phyloP scores from a whole-genome alignment of 2,329 filamentous ascomycete genomes.

The Chaetothyriales sp. region DNA sequence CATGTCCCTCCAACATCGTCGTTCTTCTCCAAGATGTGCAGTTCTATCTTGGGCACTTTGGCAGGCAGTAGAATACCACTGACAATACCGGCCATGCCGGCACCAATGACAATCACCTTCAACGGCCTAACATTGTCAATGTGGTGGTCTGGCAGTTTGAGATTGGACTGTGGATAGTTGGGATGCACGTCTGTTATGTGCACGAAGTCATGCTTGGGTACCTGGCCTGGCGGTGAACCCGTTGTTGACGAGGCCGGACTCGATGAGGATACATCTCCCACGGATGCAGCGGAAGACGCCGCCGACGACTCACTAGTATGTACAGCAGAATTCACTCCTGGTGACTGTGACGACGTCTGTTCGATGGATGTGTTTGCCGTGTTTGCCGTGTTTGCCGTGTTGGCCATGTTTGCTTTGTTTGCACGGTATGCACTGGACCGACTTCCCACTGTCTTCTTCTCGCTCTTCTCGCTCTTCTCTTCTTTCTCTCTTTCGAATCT shows the following conservation, averaged over 20 bases:
- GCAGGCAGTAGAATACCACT: constrained; percentile 20
- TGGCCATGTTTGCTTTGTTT: background rate
- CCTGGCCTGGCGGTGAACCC: background rate
- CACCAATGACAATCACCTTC: constrained; percentile 25
- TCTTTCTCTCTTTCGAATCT: background rate
- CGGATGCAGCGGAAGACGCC: background rate
- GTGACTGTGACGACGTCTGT: background rate
- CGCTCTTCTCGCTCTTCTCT: background rate
- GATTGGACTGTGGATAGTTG: constrained; percentile 1
- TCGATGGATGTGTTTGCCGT: background rate
- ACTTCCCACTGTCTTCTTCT: background rate
- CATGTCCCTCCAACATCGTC: constrained; percentile 22
- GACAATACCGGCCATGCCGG: constrained; percentile 27
- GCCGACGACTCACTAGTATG: background rate
- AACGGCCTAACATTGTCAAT: constrained; percentile 22
- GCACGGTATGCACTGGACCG: background rate
- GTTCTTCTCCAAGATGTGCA: constrained; percentile 18
- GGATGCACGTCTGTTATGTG: background rate
- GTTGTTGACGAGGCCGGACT: background rate
- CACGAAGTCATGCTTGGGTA: background rate
- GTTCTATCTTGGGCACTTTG: constrained; percentile 14
- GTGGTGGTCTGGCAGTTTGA: constrained; percentile 19
- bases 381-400: background rate
- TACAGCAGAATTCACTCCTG: background rate
- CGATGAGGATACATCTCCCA: background rate